Evolutionary conservation across 1,284 basidiomycete species (phyloP).

Genomic region (Ganoderma lingzhi): DNA sequence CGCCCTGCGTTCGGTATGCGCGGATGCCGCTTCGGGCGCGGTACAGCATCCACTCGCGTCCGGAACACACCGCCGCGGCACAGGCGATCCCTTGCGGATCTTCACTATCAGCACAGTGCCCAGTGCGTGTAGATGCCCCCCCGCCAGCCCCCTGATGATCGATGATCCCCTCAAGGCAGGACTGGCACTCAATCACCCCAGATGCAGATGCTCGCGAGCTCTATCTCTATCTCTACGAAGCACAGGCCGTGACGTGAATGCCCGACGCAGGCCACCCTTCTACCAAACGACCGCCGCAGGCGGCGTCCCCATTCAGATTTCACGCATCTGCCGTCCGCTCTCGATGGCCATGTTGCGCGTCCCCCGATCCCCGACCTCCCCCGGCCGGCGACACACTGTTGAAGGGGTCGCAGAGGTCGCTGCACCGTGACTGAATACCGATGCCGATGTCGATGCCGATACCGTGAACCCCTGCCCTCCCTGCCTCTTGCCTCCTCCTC

Average conservation of each 20-base stretch:
- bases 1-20: no score
- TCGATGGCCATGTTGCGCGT: background rate
- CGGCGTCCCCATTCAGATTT: background rate
- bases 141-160: background rate
- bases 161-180: background rate
- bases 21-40: no score
- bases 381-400: background rate
- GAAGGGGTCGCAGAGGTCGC: background rate
- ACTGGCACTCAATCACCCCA: background rate
- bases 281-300: constrained; percentile 1
- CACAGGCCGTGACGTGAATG: background rate
- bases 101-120: no score
- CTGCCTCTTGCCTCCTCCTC: background rate
- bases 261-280: background rate
- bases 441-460: background rate
- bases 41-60: no score
- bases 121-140: no score
- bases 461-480: background rate
- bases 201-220: no score
- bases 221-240: no score
- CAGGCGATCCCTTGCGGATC: no score
- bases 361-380: background rate
- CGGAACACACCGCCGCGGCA: no score
- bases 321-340: background rate
- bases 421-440: no score